These are phyloP conservation scores for Stephanodiscus triporus DNA, from an alignment of 108 stramenopile species.

Conservation along the genomic window DNA sequence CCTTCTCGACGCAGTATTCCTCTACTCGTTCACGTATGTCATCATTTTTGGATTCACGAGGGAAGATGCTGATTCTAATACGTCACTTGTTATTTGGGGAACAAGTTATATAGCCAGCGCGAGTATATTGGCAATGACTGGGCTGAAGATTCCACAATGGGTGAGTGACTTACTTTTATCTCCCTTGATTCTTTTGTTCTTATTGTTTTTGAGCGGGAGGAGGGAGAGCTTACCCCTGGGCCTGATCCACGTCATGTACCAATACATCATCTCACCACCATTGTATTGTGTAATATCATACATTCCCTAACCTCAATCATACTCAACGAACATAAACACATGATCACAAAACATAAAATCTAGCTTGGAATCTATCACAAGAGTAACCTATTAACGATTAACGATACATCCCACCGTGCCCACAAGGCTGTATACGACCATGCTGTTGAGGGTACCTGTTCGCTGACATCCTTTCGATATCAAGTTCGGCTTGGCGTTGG, in stretches of 20 bases:
- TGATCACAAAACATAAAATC: neutral
- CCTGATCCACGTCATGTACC: no score
- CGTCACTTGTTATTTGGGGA: neutral
- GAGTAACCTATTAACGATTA: neutral
- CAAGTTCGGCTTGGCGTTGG: slow-evolving; percentile 1
- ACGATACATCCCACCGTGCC: neutral
- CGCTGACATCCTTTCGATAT: neutral
- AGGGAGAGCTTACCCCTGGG: neutral
- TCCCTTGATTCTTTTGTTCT: neutral
- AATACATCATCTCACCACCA: no score
- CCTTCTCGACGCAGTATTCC: neutral
- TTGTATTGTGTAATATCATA: neutral
- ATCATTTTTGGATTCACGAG: neutral
- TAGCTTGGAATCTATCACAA: neutral
- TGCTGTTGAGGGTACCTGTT: neutral
- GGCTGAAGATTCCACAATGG: neutral
- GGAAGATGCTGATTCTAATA: neutral
- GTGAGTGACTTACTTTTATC: neutral
- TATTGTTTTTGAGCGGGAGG: neutral
- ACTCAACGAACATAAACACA: neutral
- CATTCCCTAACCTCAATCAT: neutral
- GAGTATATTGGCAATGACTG: neutral
- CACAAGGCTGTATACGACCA: neutral
- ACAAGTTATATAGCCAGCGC: neutral
- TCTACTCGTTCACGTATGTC: neutral